Evolutionary conservation across 306 rosid genomes (phyloP).

Genomic region (Fragaria iinumae): DNA sequence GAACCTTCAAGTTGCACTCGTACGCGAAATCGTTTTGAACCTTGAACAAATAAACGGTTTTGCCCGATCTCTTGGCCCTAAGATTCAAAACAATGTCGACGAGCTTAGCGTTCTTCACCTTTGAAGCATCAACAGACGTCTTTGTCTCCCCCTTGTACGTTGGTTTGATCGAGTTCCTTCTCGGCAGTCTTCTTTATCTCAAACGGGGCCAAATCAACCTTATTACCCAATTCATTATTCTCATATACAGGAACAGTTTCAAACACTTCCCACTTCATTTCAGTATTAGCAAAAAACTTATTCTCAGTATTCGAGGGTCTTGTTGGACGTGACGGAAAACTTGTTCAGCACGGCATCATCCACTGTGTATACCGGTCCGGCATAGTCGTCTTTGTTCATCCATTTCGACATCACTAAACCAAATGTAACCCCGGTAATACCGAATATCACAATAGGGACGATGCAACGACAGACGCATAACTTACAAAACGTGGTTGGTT

Average conservation of each 20-base stretch:
- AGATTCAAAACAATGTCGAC: neutral
- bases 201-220: neutral
- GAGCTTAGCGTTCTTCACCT: neutral
- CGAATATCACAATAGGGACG: conserved; percentile 7
- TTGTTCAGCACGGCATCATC: conserved; percentile 38
- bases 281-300: neutral
- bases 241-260: neutral
- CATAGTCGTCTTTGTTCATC: neutral
- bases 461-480: neutral
- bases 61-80: neutral
- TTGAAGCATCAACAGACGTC: neutral
- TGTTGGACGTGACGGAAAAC: conserved; percentile 25
- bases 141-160: neutral
- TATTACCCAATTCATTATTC: neutral
- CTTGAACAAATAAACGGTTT: neutral
- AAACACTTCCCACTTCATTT: neutral
- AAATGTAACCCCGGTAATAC: neutral
- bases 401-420: neutral
- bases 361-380: conserved; percentile 19
- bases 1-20: conserved; percentile 6
- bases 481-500: conserved; percentile 11
- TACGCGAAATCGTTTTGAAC: neutral
- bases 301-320: neutral
- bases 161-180: neutral
- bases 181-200: neutral